Conservation (phyloP, 2,329 filamentous ascomycete species). For the Sarocladiaceae sp. region DNA sequence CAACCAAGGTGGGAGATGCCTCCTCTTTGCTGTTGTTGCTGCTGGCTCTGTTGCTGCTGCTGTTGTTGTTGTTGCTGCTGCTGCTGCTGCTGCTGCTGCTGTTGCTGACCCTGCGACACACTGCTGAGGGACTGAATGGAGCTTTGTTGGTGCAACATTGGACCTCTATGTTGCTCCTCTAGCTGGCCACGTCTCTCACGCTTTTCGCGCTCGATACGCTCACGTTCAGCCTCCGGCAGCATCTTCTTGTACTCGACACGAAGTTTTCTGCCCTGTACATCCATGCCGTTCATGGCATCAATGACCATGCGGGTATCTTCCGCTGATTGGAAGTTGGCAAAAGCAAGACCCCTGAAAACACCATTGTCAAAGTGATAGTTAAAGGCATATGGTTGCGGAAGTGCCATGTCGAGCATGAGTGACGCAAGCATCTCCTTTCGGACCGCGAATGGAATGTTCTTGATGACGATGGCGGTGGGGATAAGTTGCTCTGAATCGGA, state of each 20-base stretch:
- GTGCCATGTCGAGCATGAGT: slow-evolving; percentile 88
- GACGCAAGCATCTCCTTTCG: slow-evolving; percentile 92
- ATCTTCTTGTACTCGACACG: slow-evolving; percentile 99
- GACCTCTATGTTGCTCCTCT: slow-evolving; percentile 86
- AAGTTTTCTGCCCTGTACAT: slow-evolving; percentile 88
- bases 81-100: slow-evolving; percentile 32
- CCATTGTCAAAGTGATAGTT: slow-evolving; percentile 99
- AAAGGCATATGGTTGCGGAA: slow-evolving; percentile 95
- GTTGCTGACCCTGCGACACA: slow-evolving; percentile 57
- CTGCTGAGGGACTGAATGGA: slow-evolving; percentile 75
- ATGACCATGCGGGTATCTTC: slow-evolving; percentile 93
- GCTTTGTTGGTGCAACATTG: slow-evolving; percentile 73
- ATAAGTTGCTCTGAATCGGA: slow-evolving; percentile 79
- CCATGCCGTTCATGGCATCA: slow-evolving; percentile 89
- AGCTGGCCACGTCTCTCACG: slow-evolving; percentile 90
- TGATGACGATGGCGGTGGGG: slow-evolving; percentile 96
- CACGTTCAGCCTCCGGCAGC: slow-evolving; percentile 88
- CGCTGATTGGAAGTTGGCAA: slow-evolving; percentile 95
- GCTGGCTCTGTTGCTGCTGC: slow-evolving; percentile 25
- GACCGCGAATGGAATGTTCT: slow-evolving; percentile 98
- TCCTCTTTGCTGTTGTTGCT: too few species aligned
- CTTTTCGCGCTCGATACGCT: slow-evolving; percentile 96
- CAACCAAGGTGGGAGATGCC: slow-evolving; percentile 5
- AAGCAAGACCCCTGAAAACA: slow-evolving; percentile 90
- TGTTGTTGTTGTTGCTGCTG: slow-evolving; percentile 43